Evolutionary conservation across 108 stramenopile genomes (phyloP).

Genomic region (Cyclotella baltica): DNA sequence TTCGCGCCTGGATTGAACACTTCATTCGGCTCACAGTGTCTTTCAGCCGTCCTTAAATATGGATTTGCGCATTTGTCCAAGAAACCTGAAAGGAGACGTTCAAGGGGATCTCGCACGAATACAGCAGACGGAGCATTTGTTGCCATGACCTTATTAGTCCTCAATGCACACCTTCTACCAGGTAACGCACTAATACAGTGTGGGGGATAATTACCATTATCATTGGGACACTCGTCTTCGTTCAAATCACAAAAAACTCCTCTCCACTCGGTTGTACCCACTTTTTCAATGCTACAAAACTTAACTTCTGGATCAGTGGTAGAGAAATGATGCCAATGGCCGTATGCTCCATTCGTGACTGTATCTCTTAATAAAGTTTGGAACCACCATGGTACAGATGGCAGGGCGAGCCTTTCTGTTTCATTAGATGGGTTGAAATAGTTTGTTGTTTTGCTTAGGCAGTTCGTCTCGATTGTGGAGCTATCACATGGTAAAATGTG

Average conservation of each 20-base stretch:
- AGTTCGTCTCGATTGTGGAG: neutral
- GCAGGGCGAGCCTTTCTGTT: slow-evolving; percentile 1
- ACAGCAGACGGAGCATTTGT: slow-evolving; percentile 49
- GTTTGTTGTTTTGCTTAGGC: slow-evolving; percentile 25
- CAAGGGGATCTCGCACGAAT: slow-evolving; percentile 71
- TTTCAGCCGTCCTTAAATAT: neutral
- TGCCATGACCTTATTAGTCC: slow-evolving; percentile 24
- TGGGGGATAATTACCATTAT: slow-evolving; percentile 9
- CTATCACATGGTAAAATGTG: slow-evolving; percentile 42
- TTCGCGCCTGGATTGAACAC: slow-evolving; percentile 28
- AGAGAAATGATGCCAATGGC: slow-evolving; percentile 54
- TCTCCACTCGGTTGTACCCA: slow-evolving; percentile 51
- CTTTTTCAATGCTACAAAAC: slow-evolving; percentile 61
- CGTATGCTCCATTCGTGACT: slow-evolving; percentile 22
- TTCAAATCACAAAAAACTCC: slow-evolving; percentile 35
- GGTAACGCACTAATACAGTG: neutral
- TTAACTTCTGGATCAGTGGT: slow-evolving; percentile 50
- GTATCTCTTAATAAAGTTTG: slow-evolving; percentile 61
- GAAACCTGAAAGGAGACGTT: slow-evolving; percentile 60
- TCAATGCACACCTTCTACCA: slow-evolving; percentile 27
- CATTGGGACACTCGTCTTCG: slow-evolving; percentile 30
- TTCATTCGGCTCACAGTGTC: slow-evolving; percentile 44
- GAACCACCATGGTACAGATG: slow-evolving; percentile 64
- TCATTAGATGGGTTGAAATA: slow-evolving; percentile 8
- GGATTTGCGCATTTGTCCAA: slow-evolving; percentile 59